Percentiles rank a stretch among this genome's conserved stretches.
Evolutionary conservation across 352 stramenopile genomes (phyloP).

Genomic region (Globisporangium middletonii): DNA sequence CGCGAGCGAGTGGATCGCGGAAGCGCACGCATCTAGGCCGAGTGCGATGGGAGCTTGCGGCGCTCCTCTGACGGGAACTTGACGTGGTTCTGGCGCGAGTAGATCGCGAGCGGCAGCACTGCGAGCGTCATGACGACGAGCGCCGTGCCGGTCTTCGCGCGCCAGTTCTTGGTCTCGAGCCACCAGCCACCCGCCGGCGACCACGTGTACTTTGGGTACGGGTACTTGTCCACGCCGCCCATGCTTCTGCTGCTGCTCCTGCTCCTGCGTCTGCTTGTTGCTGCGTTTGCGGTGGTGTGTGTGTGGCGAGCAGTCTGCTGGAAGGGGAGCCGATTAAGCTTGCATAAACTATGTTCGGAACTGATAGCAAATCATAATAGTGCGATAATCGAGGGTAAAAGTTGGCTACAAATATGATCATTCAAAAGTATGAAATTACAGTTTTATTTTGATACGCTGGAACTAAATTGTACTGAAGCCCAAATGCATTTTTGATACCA

Average conservation of each 20-base stretch:
- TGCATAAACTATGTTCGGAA: not conserved
- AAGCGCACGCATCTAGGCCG: not conserved
- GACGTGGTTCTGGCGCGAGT: constrained; percentile 57
- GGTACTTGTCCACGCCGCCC: constrained; percentile 78
- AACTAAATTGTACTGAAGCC: too few relatives aligned
- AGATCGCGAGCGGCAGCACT: constrained; percentile 47
- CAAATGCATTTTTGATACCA: too few relatives aligned
- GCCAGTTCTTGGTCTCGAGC: constrained; percentile 81
- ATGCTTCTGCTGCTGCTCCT: constrained; percentile 24
- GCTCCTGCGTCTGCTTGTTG: not conserved
- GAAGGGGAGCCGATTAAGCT: too few relatives aligned
- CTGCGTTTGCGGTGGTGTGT: constrained; percentile 5
- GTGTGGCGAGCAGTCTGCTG: not conserved
- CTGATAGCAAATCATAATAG: not conserved
- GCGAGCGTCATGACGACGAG: constrained; percentile 42
- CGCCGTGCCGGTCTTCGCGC: constrained; percentile 64
- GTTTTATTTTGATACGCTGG: too few relatives aligned
- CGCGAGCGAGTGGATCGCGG: too few relatives aligned
- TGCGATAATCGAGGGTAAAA: too few relatives aligned
- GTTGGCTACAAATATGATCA: too few relatives aligned
- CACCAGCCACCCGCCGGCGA: constrained; percentile 83
- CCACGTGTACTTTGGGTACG: constrained; percentile 86
- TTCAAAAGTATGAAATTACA: too few relatives aligned
- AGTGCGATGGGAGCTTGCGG: constrained; percentile 34
- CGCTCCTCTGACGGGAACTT: constrained; percentile 72